These are phyloP conservation scores for Allantophomopsis cytisporea DNA, from an alignment of 2,329 filamentous ascomycete genomes.

Conservation along the genomic window DNA sequence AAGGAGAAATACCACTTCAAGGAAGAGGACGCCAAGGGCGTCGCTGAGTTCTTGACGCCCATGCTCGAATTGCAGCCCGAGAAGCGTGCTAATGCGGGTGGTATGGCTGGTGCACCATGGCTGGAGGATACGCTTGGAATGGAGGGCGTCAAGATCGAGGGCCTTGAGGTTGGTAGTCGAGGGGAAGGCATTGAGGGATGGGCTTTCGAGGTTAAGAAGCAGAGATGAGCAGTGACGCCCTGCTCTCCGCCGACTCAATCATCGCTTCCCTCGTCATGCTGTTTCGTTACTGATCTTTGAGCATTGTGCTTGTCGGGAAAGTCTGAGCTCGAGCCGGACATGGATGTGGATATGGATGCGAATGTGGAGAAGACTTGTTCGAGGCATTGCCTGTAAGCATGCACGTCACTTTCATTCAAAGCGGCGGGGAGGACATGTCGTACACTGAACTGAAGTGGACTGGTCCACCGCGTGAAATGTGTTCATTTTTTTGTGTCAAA, in stretches of 20 bases:
- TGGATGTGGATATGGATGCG: too few relatives aligned
- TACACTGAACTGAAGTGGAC: too few relatives aligned
- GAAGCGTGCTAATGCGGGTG: slow-evolving; percentile 85
- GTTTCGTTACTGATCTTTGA: too few relatives aligned
- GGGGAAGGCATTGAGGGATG: slow-evolving; percentile 93
- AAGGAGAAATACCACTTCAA: slow-evolving; percentile 95
- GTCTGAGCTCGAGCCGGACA: too few relatives aligned
- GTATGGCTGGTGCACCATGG: slow-evolving; percentile 81
- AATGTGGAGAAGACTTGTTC: too few relatives aligned
- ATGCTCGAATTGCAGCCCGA: slow-evolving; percentile 87
- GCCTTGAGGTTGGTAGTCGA: slow-evolving; percentile 62
- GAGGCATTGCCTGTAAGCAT: too few relatives aligned
- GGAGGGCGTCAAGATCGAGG: slow-evolving; percentile 62
- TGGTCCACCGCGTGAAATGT: too few relatives aligned
- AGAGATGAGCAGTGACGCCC: slow-evolving; percentile 25
- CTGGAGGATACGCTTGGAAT: slow-evolving; percentile 80
- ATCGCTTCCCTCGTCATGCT: background rate
- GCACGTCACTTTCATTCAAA: too few relatives aligned
- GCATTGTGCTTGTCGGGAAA: too few relatives aligned
- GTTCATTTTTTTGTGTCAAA: too few relatives aligned
- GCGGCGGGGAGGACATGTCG: too few relatives aligned
- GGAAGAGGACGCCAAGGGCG: slow-evolving; percentile 64
- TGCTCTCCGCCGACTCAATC: background rate
- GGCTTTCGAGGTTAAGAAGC: slow-evolving; percentile 77
- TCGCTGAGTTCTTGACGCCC: slow-evolving; percentile 72